Base-by-base conservation (phyloP, 306 rosid genomes). In the Medicago arabica region DNA sequence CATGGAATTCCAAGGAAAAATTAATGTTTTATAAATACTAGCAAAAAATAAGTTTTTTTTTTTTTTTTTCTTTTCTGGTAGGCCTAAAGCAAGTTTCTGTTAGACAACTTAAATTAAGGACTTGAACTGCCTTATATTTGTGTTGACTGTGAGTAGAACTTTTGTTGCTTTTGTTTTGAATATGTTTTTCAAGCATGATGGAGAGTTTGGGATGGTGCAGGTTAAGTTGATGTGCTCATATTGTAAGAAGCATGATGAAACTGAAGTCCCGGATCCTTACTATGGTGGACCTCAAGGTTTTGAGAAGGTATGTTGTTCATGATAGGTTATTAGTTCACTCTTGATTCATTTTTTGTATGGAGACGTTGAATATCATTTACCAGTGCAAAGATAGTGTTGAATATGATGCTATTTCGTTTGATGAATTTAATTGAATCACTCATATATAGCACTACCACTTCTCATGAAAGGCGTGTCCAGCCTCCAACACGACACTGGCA, bases 211-310 rank as follows among this genome's bases (percentile, higher is more conserved):
- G 68, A 43, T 71, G 67, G 19, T 79, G 80, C 86, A 90, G 98
- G 93, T 94, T 65, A 92, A 87, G 75, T 86, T 94, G 82, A 90
- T 94, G 95, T 94, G 95, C 79, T 92, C 97, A 7, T 94, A 87
- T 78, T 94, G 98, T 71, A 88, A 83, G 80, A 83, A 79, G 76
- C 96, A 89, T 4, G 82, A 87, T 61, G 93, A 90, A 87, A 86
- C 87, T 67, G 97, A 94, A 85, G 96, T 92, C 39, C 98, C 98
- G 0, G 98, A 94, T 83, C 98, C 98, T 61, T 94, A 92, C 78
- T 92, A 85, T 78, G 98, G 97, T 13, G 97, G 97, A 53, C 83
- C 85, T 6, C 91, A 92, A 69, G 96, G 97, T 69, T 94, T 94
- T 78, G 98, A 94, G 84, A 92, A 94, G 96, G 98, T 94, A 62